Percentiles rank a stretch among this genome's conserved stretches.
Evolutionary conservation across 768 basidiomycete species (phyloP).

Genomic region (Lentinula lateritia): DNA sequence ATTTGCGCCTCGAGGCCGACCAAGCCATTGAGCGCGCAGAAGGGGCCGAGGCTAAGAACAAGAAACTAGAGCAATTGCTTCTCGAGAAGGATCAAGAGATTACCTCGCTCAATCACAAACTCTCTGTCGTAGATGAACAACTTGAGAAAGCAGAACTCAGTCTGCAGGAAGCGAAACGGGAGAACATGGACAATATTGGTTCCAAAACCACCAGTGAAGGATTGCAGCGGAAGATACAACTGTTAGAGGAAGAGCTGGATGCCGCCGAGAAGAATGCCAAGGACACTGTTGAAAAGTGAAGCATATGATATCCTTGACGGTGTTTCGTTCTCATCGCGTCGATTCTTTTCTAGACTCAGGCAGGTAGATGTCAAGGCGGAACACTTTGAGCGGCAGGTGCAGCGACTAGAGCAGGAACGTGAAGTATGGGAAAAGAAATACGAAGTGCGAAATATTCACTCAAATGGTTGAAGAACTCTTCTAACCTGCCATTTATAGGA

Average conservation of each 20-base stretch:
- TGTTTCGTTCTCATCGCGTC: constrained; percentile 13
- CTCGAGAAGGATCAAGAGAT: constrained; percentile 86
- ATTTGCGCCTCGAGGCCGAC: constrained; percentile 84
- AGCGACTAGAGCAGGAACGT: constrained; percentile 83
- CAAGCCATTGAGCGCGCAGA: constrained; percentile 78
- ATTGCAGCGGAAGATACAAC: constrained; percentile 76
- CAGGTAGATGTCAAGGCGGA: constrained; percentile 99
- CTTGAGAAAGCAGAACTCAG: constrained; percentile 68
- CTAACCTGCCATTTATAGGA: constrained; percentile 44
- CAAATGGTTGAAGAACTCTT: constrained; percentile 4
- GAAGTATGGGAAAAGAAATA: constrained; percentile 93
- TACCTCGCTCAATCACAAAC: constrained; percentile 68
- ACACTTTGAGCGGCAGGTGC: constrained; percentile 92
- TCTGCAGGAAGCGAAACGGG: constrained; percentile 59
- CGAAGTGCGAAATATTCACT: constrained; percentile 53
- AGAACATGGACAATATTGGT: constrained; percentile 61
- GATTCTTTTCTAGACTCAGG: constrained; percentile 57
- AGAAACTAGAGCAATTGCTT: constrained; percentile 65
- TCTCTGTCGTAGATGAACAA: constrained; percentile 57
- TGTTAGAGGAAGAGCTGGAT: constrained; percentile 95
- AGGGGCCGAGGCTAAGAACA: constrained; percentile 77
- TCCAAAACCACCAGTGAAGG: constrained; percentile 70
- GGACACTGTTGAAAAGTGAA: constrained; percentile 92
- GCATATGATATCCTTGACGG: constrained; percentile 24
- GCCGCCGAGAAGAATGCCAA: constrained; percentile 93